Percentiles rank a stretch among this genome's conserved stretches.
phyloP scores from a whole-genome alignment of 805 yeast species.

The Isabelozyma gotoi region DNA sequence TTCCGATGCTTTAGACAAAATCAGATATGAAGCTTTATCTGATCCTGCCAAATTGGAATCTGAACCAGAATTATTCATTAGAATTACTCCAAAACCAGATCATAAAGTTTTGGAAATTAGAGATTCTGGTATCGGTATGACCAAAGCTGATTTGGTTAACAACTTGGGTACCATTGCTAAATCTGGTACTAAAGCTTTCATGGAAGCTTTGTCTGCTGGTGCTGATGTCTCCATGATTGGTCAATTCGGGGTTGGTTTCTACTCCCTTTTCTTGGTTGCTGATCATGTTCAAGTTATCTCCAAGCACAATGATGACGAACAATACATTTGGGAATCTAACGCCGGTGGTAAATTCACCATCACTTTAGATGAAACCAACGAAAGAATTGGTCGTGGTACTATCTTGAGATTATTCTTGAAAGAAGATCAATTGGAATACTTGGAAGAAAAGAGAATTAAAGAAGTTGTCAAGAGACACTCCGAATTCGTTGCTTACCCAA shows the following conservation, averaged over 20 bases:
- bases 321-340: slow-evolving; percentile 99
- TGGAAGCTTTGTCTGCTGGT: slow-evolving; percentile 99
- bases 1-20: slow-evolving; percentile 98
- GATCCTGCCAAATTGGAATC: slow-evolving; percentile 90
- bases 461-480: slow-evolving; percentile 99
- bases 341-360: slow-evolving; percentile 99
- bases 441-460: slow-evolving; percentile 99
- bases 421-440: slow-evolving; percentile 98
- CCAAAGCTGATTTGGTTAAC: slow-evolving; percentile 98
- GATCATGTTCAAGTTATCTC: slow-evolving; percentile 98
- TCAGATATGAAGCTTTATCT: slow-evolving; percentile 92
- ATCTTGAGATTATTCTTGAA: slow-evolving; percentile 92
- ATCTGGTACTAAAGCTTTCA: slow-evolving; percentile 98
- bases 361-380: slow-evolving; percentile 83
- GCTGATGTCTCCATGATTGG: slow-evolving; percentile 99
- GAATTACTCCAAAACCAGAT: slow-evolving; percentile 97
- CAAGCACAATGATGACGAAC: slow-evolving; percentile 98
- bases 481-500: slow-evolving; percentile 98
- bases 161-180: slow-evolving; percentile 99
- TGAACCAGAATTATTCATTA: slow-evolving; percentile 94
- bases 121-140: slow-evolving; percentile 99
- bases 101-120: slow-evolving; percentile 92
- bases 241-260: slow-evolving; percentile 99
- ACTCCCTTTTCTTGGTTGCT: slow-evolving; percentile 98
- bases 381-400: slow-evolving; percentile 92